Conservation (phyloP, 2,329 filamentous ascomycete genomes). For the Bertia moriformis region DNA sequence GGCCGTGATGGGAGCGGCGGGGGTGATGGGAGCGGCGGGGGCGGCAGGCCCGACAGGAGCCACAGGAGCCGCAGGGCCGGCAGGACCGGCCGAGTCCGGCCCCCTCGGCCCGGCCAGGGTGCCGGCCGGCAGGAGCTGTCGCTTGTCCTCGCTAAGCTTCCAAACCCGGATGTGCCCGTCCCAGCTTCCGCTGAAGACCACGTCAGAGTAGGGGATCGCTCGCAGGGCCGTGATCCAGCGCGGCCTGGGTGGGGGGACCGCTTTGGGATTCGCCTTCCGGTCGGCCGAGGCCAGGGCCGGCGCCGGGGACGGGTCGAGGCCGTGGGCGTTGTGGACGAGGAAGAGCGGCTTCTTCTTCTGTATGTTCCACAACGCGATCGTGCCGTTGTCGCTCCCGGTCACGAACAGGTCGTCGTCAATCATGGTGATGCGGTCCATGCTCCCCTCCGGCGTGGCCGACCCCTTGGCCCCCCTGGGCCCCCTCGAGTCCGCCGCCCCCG, state of each 20-base stretch:
- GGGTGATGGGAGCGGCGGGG: not conserved
- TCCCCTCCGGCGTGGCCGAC: slow-evolving; percentile 55
- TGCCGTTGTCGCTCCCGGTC: slow-evolving; percentile 84
- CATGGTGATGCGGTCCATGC: slow-evolving; percentile 82
- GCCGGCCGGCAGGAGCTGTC: slow-evolving; percentile 59
- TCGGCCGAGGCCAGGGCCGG: slow-evolving; percentile 64
- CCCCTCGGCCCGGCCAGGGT: slow-evolving; percentile 34
- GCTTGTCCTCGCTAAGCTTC: slow-evolving; percentile 72
- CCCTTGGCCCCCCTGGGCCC: slow-evolving; percentile 20
- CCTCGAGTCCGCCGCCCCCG: slow-evolving; percentile 31
- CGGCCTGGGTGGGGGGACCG: slow-evolving; percentile 51
- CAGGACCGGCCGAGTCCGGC: not conserved
- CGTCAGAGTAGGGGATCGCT: slow-evolving; percentile 76
- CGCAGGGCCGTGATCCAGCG: slow-evolving; percentile 82
- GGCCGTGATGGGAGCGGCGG: not conserved
- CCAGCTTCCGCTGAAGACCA: slow-evolving; percentile 87
- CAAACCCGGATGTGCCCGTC: slow-evolving; percentile 78
- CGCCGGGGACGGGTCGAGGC: slow-evolving; percentile 58
- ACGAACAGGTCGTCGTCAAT: slow-evolving; percentile 80
- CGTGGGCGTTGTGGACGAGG: slow-evolving; percentile 69
- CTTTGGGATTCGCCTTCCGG: slow-evolving; percentile 39
- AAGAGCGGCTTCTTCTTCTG: slow-evolving; percentile 90
- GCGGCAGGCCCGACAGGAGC: too few relatives aligned
- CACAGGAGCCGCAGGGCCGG: not conserved
- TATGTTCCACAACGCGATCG: slow-evolving; percentile 72